Percentiles rank a stretch among this genome's conserved stretches.
These are phyloP conservation scores for Penicillium sclerotiorum DNA, from an alignment of 2,329 filamentous ascomycete species.

Conservation along the genomic window DNA sequence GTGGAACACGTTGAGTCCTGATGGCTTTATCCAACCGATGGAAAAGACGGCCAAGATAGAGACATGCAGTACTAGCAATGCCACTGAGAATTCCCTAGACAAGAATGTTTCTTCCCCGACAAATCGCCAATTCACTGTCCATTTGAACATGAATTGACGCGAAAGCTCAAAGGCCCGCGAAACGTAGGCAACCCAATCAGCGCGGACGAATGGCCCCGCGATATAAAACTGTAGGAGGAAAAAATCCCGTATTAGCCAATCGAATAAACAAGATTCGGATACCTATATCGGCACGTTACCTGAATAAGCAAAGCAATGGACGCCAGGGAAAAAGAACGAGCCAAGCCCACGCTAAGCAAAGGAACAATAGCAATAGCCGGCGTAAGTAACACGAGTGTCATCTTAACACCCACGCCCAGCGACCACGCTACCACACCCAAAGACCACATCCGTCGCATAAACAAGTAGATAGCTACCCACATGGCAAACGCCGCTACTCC, in stretches of 20 bases:
- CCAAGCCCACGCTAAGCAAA: slow-evolving; percentile 71
- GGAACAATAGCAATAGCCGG: slow-evolving; percentile 79
- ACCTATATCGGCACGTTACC: slow-evolving; percentile 48
- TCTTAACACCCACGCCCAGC: slow-evolving; percentile 86
- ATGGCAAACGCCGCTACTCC: slow-evolving; percentile 83
- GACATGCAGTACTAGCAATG: slow-evolving; percentile 67
- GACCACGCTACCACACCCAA: slow-evolving; percentile 73
- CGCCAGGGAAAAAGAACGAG: slow-evolving; percentile 67
- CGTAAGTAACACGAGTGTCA: slow-evolving; percentile 81
- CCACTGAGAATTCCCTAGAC: slow-evolving; percentile 67
- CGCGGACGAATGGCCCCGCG: slow-evolving; percentile 66
- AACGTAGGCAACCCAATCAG: slow-evolving; percentile 71
- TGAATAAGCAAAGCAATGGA: slow-evolving; percentile 78
- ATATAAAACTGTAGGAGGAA: slow-evolving; percentile 55
- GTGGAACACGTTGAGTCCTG: slow-evolving; percentile 59
- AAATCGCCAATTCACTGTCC: slow-evolving; percentile 99
- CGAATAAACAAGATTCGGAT: background rate
- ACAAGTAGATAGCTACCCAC: slow-evolving; percentile 76
- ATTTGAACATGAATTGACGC: slow-evolving; percentile 90
- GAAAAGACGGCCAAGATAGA: slow-evolving; percentile 69
- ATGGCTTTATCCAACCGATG: slow-evolving; percentile 71
- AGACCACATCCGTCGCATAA: slow-evolving; percentile 75
- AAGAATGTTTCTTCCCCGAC: slow-evolving; percentile 82
- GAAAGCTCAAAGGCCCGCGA: slow-evolving; percentile 87
- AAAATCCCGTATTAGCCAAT: background rate